These are phyloP conservation scores for Russula foetens DNA, from an alignment of 768 basidiomycete genomes.

Conservation along the genomic window DNA sequence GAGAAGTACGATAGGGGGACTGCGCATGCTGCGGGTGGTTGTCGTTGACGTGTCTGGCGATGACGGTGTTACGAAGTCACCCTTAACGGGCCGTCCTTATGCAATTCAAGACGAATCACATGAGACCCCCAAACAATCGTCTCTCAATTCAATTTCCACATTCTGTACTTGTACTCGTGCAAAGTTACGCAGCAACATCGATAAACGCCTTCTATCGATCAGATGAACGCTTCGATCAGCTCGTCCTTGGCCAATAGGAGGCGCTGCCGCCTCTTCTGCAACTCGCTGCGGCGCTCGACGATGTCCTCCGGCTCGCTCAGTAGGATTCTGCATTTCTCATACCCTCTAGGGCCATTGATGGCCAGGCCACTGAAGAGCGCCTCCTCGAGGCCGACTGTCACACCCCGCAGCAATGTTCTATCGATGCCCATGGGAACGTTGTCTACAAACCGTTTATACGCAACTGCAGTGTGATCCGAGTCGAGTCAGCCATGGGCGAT, in stretches of 20 bases:
- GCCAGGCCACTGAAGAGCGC: constrained; percentile 39
- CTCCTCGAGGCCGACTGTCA: constrained; percentile 33
- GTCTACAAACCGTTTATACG: constrained; percentile 53
- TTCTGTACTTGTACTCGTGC: no score
- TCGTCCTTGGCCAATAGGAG: constrained; percentile 37
- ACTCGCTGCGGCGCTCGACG: constrained; percentile 36
- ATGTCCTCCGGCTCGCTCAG: constrained; percentile 41
- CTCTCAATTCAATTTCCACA: no score
- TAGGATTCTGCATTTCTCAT: constrained; percentile 38
- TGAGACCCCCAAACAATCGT: no score
- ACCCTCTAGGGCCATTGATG: constrained; percentile 38
- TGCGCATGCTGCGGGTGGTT: constrained; percentile 5
- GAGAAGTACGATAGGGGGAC: not conserved
- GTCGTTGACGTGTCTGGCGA: not conserved
- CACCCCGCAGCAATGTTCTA: constrained; percentile 42
- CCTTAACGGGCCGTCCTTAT: no score
- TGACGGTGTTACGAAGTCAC: no score
- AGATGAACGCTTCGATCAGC: constrained; percentile 21
- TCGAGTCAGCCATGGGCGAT: not conserved
- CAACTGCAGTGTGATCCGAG: constrained; percentile 28
- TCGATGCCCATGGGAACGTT: constrained; percentile 51
- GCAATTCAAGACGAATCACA: not conserved
- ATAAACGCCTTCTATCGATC: not conserved
- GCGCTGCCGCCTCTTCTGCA: constrained; percentile 41
- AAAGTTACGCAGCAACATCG: no score